These are phyloP conservation scores for Asterochloris sp. DNA, from an alignment of 139 green algal species.

Conservation along the genomic window DNA sequence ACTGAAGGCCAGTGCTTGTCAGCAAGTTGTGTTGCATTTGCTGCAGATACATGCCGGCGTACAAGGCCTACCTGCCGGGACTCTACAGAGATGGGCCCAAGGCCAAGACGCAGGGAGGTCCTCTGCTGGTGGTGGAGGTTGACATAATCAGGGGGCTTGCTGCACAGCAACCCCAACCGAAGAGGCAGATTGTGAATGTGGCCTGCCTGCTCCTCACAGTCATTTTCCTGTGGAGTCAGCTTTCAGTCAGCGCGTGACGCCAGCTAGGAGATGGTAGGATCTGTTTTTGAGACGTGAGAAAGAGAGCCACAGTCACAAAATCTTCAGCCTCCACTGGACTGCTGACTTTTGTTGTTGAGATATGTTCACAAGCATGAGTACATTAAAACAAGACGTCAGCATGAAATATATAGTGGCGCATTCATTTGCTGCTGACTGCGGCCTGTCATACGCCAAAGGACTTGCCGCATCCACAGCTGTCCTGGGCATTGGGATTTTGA, in stretches of 20 bases:
- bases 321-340: too few species aligned
- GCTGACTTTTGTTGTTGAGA: background rate
- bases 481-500: conserved; percentile 82
- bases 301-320: too few species aligned
- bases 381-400: too few species aligned
- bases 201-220: too few species aligned
- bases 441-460: conserved; percentile 68
- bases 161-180: background rate
- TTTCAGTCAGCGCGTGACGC: too few species aligned
- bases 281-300: too few species aligned
- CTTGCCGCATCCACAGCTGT: conserved; percentile 85
- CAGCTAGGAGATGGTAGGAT: too few species aligned
- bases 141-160: background rate
- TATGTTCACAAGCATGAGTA: background rate
- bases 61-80: conserved; percentile 90
- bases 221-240: too few species aligned
- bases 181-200: background rate
- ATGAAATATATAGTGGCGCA: too few species aligned
- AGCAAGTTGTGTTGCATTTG: too few species aligned
- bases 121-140: background rate
- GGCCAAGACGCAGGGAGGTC: conserved; percentile 31
- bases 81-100: conserved; percentile 73
- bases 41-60: conserved; percentile 90
- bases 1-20: too few species aligned
- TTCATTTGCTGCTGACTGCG: background rate